These are phyloP conservation scores for Prunella vulgaris DNA, from an alignment of 257 asterid species.

Conservation along the genomic window DNA sequence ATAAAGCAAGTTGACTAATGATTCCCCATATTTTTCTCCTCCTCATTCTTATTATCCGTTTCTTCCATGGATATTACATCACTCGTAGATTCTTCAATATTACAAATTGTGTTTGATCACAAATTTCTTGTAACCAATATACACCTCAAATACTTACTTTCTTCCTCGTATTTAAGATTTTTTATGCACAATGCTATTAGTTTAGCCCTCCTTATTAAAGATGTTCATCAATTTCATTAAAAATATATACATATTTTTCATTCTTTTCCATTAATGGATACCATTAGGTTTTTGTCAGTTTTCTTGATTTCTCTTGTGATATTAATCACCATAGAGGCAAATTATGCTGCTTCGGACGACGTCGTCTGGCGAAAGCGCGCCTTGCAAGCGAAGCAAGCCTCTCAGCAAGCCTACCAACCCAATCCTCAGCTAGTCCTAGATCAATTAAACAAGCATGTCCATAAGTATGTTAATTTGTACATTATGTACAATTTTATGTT, in stretches of 20 bases:
- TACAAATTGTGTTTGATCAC: neutral
- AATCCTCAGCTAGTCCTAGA: slow-evolving; percentile 29
- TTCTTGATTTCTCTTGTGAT: slow-evolving; percentile 17
- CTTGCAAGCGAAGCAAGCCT: slow-evolving; percentile 31
- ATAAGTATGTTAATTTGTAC: slow-evolving; percentile 16
- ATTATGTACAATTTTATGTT: too few species aligned
- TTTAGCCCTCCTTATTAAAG: slow-evolving; percentile 7
- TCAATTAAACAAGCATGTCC: slow-evolving; percentile 35
- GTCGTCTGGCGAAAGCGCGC: slow-evolving; percentile 40
- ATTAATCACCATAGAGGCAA: slow-evolving; percentile 20
- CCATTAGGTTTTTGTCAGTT: slow-evolving; percentile 21
- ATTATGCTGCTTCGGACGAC: neutral
- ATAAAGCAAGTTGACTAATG: neutral
- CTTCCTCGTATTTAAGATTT: neutral
- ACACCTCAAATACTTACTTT: slow-evolving; percentile 10
- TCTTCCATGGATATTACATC: neutral
- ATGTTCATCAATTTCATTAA: neutral
- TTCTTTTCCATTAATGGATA: slow-evolving; percentile 22
- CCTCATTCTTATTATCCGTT: slow-evolving; percentile 20
- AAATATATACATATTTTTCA: neutral
- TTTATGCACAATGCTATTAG: neutral
- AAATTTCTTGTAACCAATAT: neutral
- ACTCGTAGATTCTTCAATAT: neutral
- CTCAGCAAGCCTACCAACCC: slow-evolving; percentile 42
- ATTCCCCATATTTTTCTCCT: slow-evolving; percentile 35